Percentiles rank a stretch among this genome's conserved stretches.
These are phyloP conservation scores for Kandelia obovata DNA, from an alignment of 345 rosid genomes.

Conservation along the genomic window DNA sequence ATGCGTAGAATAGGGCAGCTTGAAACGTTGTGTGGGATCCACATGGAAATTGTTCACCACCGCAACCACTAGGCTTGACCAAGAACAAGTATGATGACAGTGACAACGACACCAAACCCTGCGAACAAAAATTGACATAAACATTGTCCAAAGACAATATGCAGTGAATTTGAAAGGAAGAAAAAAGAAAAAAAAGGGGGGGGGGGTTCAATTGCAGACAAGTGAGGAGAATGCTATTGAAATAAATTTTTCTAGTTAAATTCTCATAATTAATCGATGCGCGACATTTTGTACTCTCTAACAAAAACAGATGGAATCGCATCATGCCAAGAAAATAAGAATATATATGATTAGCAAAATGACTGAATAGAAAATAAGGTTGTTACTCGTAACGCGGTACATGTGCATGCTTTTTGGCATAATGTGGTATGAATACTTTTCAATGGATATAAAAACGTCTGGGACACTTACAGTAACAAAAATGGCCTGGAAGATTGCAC, in stretches of 20 bases:
- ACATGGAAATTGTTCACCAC: conserved; percentile 7
- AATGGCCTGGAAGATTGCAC: conserved; percentile 28
- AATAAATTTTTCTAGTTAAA: no score
- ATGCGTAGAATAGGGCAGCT: conserved; percentile 17
- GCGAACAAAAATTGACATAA: neutral
- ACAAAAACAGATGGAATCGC: no score
- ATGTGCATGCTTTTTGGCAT: neutral
- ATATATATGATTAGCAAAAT: neutral
- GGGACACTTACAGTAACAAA: conserved; percentile 16
- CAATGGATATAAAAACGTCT: neutral
- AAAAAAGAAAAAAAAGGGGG: no score
- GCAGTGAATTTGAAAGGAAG: no score
- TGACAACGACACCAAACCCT: conserved; percentile 26
- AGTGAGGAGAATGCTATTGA: no score
- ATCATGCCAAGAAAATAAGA: no score
- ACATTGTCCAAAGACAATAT: no score
- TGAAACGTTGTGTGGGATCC: conserved; percentile 14
- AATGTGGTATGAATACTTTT: neutral
- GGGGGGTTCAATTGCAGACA: no score
- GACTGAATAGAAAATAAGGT: no score
- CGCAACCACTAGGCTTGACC: conserved; percentile 23
- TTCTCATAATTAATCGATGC: no score
- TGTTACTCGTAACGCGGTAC: no score
- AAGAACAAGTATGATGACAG: conserved; percentile 19
- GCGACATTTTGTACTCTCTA: no score